Base-by-base conservation (phyloP, 1,284 basidiomycete genomes). In the Moniliophthora roreri region DNA sequence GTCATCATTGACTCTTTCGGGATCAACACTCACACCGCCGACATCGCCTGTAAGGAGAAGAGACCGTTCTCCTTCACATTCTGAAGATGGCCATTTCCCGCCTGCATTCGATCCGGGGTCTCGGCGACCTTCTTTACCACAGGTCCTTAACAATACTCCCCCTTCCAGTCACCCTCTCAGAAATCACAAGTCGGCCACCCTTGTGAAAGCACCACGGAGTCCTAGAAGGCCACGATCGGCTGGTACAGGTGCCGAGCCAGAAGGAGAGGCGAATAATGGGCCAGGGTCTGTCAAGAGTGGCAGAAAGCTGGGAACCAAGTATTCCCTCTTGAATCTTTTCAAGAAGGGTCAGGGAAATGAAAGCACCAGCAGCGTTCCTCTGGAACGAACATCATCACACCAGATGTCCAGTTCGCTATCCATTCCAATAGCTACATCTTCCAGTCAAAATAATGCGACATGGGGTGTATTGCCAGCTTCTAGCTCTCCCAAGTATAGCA, bases 321-420 rank as follows among this genome's bases (percentile, higher is more conserved):
- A 80, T 58, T 81, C 80, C 15, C 67, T 87, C 48, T 67, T 84
- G 60, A 79, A 78, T 57, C 69, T 85, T 26, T 85, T 87, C 71
- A 83, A 80, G 72, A 83, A 81, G 65, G 70, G 69, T 0, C 75
- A 76, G 48, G 60, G 66, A 3, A 72, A 70, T 35, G 73, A 74
- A 13, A 57, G 52, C 13, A 49, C 42, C 50, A 49, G 62, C 13
- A 54, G 62, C 50, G 47, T 62, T 20, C 52, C 60, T 20, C 51
- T 61, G 9, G 58, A 60, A 42, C 52, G 58, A 41, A 58, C 57
- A 34, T 28, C 48, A 15, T 58, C 60, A 38, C 60, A 61, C 49
- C 51, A 58, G 57, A 51, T 48, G 44, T 54, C 50, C 10, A 47
- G 49, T 40, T 53, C 61, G 15, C 44, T 40, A 9, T 58, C 56